A percentile compares a stretch with the other conserved stretches of the same genome.
Evolutionary conservation across 805 yeast species (phyloP).

Genomic region (Candida odintsovae): DNA sequence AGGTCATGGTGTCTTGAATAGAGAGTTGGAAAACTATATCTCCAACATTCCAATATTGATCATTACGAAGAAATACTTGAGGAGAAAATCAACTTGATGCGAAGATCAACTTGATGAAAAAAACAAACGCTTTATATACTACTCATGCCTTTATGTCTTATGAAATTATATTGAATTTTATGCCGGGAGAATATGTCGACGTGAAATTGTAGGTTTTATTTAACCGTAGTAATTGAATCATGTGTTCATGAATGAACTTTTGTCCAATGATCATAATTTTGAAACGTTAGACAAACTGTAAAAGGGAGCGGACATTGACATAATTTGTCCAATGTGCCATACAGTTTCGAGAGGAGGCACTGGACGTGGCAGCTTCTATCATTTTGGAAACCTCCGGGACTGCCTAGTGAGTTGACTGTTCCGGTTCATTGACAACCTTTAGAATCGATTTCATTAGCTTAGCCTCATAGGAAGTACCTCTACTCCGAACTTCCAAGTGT

Average conservation of each 20-base stretch:
- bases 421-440: too few relatives aligned
- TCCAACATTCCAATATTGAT: slow-evolving; percentile 20
- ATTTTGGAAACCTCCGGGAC: too few relatives aligned
- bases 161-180: not conserved
- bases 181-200: not conserved
- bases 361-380: too few relatives aligned
- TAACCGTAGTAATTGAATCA: not conserved
- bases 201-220: not conserved
- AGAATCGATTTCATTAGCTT: too few relatives aligned
- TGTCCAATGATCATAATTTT: not conserved
- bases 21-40: slow-evolving; percentile 16
- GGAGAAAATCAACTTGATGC: slow-evolving; percentile 1
- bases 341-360: not conserved
- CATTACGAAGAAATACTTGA: slow-evolving; percentile 15
- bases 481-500: too few relatives aligned
- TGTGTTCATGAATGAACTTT: not conserved
- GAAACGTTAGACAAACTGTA: too few relatives aligned
- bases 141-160: not conserved
- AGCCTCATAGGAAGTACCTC: too few relatives aligned
- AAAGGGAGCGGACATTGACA: too few relatives aligned
- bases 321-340: not conserved
- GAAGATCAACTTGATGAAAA: not conserved
- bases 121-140: not conserved
- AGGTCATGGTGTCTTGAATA: slow-evolving; percentile 10
- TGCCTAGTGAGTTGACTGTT: too few relatives aligned